phyloP scores from a whole-genome alignment of 352 stramenopile species.

The Globisporangium rhizosaccharum region DNA sequence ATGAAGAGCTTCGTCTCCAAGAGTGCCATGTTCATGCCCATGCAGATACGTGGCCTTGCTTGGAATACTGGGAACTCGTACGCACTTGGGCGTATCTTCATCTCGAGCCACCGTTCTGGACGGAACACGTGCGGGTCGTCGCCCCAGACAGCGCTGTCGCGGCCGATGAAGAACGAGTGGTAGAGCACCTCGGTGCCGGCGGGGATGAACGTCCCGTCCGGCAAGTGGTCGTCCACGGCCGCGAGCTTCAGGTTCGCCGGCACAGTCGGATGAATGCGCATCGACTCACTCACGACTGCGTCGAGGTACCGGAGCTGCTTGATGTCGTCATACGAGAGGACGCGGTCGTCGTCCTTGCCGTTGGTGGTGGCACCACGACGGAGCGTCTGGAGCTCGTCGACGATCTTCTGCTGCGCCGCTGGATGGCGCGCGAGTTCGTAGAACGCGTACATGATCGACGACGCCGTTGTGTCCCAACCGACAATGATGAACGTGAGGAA shows the following conservation, averaged over 20 bases:
- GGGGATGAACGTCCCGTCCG: constrained; percentile 41
- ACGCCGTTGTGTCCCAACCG: constrained; percentile 70
- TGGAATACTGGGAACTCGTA: constrained; percentile 75
- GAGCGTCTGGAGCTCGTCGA: constrained; percentile 28
- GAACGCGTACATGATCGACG: constrained; percentile 68
- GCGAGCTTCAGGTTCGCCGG: too few relatives aligned
- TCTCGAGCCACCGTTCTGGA: constrained; percentile 67
- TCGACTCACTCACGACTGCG: constrained; percentile 55
- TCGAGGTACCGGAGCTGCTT: constrained; percentile 60
- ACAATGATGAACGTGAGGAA: constrained; percentile 39
- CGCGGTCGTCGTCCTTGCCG: background rate
- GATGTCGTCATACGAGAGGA: constrained; percentile 45
- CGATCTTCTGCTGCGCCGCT: constrained; percentile 38
- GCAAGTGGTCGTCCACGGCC: background rate
- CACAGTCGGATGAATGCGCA: constrained; percentile 18
- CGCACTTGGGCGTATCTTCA: constrained; percentile 38
- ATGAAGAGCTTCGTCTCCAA: constrained; percentile 57
- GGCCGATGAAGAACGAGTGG: constrained; percentile 68
- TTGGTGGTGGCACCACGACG: too few relatives aligned
- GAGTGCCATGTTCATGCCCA: constrained; percentile 69
- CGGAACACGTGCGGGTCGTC: constrained; percentile 41
- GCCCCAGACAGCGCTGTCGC: constrained; percentile 39
- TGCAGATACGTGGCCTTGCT: constrained; percentile 53
- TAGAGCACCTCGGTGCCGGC: constrained; percentile 54
- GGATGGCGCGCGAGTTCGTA: constrained; percentile 66